phyloP scores from a whole-genome alignment of 2,329 filamentous ascomycete genomes.

The Paracoccidioides lutzii region DNA sequence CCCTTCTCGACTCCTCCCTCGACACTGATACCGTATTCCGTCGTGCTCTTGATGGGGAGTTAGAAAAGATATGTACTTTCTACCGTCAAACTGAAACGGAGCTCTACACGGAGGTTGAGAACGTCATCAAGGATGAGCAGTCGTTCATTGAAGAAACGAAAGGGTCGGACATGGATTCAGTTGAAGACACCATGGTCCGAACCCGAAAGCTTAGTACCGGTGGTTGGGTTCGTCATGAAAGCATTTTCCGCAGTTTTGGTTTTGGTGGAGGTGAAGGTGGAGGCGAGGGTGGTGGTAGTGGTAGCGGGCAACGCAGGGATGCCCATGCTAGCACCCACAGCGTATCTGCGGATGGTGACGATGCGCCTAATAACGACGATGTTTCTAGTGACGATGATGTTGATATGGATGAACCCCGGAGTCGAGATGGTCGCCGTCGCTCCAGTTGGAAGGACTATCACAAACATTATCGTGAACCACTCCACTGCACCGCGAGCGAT shows the following conservation, averaged over 20 bases:
- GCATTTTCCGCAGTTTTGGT: conserved; percentile 41
- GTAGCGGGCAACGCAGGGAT: conserved; percentile 8
- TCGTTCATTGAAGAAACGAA: conserved; percentile 49
- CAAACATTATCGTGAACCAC: conserved; percentile 19
- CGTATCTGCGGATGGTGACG: conserved; percentile 40
- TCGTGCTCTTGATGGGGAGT: conserved; percentile 68
- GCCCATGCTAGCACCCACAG: conserved; percentile 28
- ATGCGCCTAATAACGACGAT: conserved; percentile 33
- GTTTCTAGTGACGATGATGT: conserved; percentile 52
- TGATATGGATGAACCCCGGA: conserved; percentile 36
- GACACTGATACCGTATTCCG: conserved; percentile 74
- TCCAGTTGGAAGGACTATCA: conserved; percentile 24
- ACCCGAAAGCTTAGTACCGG: conserved; percentile 28
- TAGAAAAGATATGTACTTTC: conserved; percentile 90
- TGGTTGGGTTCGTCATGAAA: conserved; percentile 33
- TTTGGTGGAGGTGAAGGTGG: conserved; percentile 34
- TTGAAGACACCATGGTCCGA: conserved; percentile 30
- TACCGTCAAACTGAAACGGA: conserved; percentile 82
- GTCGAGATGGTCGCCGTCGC: conserved; percentile 24
- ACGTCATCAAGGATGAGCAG: conserved; percentile 62
- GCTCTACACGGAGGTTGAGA: conserved; percentile 66
- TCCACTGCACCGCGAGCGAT: conserved; percentile 19
- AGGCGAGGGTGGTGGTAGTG: conserved; percentile 29
- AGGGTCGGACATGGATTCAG: conserved; percentile 31
- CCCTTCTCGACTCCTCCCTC: conserved; percentile 55